Evolutionary conservation across 176 grass and related monocot species (phyloP), one percentile per base, ranked within the genome.

Genomic region (Coix lacrymajobi): DNA sequence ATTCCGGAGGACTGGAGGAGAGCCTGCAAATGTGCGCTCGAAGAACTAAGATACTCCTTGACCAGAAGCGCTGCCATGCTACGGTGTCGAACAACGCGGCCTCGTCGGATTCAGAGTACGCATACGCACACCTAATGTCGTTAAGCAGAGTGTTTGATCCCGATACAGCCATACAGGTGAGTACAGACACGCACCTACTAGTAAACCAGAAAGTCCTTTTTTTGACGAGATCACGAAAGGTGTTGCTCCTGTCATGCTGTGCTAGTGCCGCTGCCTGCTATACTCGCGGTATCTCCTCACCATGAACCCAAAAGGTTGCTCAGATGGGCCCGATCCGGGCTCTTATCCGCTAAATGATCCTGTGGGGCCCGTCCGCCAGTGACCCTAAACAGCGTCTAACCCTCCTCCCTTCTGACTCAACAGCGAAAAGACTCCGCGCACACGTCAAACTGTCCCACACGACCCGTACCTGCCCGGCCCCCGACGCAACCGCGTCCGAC

Each of bases 361-460:
- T 20, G 13, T 9, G 8, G 83, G 78, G 17, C 74, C 87, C 36
- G 58, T n/a, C 49, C 20, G 29, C 15, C 88, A 83, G 85, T 83
- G 60, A 80, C 37, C 45, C 33, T n/a, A 1, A 38, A 36, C 20
- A n/a, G 64, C 44, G 6, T 17, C 31, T 17, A 69, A 69, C 60
- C 19, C 60, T 8, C 4, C 4, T 8, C 4, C 4, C 29, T 11
- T 20, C 73, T 60, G 66, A 83, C 84, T 40, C 66, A 43, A 26
- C 22, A 28, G 31, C 43, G 60, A 79, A 90, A 83, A 90, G 79
- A 68, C 84, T 78, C 79, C 60, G 73, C 58, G 57, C 80, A 83
- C 90, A 82, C 82, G 73, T 84, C 75, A 76, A 91, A 76, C 31
- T 80, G 68, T 64, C 79, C 89, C 82, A 87, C 92, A 31, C 26